Evolutionary conservation across 345 rosid genomes (phyloP).

Genomic region (Adansonia digitata): DNA sequence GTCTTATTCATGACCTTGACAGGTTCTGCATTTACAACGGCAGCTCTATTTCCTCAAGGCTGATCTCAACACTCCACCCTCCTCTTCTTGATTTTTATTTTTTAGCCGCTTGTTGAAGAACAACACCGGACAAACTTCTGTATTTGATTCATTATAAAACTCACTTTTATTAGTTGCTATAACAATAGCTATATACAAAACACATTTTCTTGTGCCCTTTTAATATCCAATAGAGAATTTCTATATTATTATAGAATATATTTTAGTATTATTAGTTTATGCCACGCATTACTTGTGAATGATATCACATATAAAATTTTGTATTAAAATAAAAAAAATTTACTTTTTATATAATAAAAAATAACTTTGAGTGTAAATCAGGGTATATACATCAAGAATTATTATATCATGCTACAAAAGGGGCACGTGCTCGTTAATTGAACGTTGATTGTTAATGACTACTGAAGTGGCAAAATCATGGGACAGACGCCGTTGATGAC

Average conservation of each 20-base stretch:
- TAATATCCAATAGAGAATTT: neutral
- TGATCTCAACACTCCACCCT: neutral
- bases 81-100: neutral
- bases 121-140: neutral
- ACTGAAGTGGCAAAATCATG: no score
- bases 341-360: no score
- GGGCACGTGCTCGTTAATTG: no score
- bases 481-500: no score
- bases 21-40: constrained; percentile 24
- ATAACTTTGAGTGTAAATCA: no score
- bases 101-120: neutral
- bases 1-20: neutral
- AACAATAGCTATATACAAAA: neutral
- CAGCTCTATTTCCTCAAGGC: constrained; percentile 22
- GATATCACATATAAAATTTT: no score
- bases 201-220: neutral
- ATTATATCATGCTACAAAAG: no score
- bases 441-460: no score
- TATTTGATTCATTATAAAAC: neutral
- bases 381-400: no score
- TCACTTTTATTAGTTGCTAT: neutral
- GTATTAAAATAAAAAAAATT: no score
- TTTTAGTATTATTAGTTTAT: no score
- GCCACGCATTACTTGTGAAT: no score
- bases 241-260: neutral